phyloP scores from a whole-genome alignment of 352 stramenopile species.

The Pythium periplocum region DNA sequence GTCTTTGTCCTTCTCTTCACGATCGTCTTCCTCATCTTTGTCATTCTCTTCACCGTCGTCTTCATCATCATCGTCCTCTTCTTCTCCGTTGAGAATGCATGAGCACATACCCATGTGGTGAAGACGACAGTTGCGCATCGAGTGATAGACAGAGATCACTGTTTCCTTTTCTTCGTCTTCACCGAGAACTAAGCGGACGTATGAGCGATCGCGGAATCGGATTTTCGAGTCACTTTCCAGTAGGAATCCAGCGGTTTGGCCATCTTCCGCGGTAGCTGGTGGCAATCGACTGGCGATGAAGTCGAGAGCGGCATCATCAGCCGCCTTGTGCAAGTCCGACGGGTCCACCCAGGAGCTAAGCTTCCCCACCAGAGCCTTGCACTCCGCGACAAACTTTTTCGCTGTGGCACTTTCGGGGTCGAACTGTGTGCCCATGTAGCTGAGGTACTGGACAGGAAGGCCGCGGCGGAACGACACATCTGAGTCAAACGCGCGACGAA shows the following conservation, averaged over 20 bases:
- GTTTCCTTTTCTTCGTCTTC: constrained; percentile 55
- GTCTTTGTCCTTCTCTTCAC: constrained; percentile 24
- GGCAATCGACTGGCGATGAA: constrained; percentile 72
- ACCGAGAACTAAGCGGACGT: constrained; percentile 61
- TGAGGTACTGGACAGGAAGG: constrained; percentile 67
- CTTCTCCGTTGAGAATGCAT: constrained; percentile 31
- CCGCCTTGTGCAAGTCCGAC: constrained; percentile 58
- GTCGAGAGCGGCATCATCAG: constrained; percentile 73
- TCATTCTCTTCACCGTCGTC: constrained; percentile 19
- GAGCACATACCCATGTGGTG: constrained; percentile 83
- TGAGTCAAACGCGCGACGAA: constrained; percentile 73
- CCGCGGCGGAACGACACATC: constrained; percentile 69
- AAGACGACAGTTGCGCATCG: constrained; percentile 62
- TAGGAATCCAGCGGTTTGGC: constrained; percentile 25
- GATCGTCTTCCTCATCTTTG: constrained; percentile 19
- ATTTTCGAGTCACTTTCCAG: constrained; percentile 42
- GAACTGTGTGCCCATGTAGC: constrained; percentile 72
- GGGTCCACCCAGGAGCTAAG: constrained; percentile 40
- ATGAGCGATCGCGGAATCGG: constrained; percentile 61
- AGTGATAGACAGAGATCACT: constrained; percentile 68
- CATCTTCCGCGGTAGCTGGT: constrained; percentile 18
- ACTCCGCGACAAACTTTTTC: constrained; percentile 36
- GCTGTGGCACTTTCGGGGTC: constrained; percentile 27
- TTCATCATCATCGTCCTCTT: constrained; percentile 21
- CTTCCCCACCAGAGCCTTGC: constrained; percentile 46